Conservation (phyloP, 352 stramenopile species). For the Phytophthora rubi region DNA sequence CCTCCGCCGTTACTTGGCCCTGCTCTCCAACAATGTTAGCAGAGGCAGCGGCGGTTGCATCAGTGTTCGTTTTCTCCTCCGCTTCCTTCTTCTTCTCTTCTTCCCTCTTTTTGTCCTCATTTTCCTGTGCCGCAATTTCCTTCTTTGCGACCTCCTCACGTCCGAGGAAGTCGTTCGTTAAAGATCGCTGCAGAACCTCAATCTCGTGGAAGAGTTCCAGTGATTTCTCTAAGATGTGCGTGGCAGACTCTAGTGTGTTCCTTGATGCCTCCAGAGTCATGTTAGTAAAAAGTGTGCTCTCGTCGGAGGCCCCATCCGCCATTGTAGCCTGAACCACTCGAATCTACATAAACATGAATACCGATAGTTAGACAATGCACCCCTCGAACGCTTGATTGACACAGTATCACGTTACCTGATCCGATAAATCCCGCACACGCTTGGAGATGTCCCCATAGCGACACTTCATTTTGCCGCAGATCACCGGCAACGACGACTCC, state of each 20-base stretch:
- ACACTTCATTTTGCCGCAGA: constrained; percentile 81
- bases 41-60: not conserved
- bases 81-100: constrained; percentile 16
- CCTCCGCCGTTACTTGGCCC: constrained; percentile 23
- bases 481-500: constrained; percentile 54
- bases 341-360: constrained; percentile 22
- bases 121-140: constrained; percentile 32
- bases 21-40: constrained; percentile 20
- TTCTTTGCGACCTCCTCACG: constrained; percentile 36
- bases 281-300: constrained; percentile 48
- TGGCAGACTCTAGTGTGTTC: constrained; percentile 60
- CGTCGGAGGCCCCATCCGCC: constrained; percentile 16
- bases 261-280: constrained; percentile 62
- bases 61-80: constrained; percentile 19
- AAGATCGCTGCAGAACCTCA: constrained; percentile 45
- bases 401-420: constrained; percentile 42
- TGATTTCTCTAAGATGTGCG: constrained; percentile 62
- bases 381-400: not conserved
- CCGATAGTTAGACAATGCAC: not conserved
- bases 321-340: constrained; percentile 38
- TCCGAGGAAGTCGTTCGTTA: constrained; percentile 30
- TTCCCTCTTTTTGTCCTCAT: constrained; percentile 20
- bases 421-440: constrained; percentile 55
- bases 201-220: constrained; percentile 61
- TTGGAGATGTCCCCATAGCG: constrained; percentile 58